A percentile compares a stretch with the other conserved stretches of the same genome.
These are phyloP conservation scores for Leishmania tropica DNA, from an alignment of 208 protist species.

Conservation along the genomic window DNA sequence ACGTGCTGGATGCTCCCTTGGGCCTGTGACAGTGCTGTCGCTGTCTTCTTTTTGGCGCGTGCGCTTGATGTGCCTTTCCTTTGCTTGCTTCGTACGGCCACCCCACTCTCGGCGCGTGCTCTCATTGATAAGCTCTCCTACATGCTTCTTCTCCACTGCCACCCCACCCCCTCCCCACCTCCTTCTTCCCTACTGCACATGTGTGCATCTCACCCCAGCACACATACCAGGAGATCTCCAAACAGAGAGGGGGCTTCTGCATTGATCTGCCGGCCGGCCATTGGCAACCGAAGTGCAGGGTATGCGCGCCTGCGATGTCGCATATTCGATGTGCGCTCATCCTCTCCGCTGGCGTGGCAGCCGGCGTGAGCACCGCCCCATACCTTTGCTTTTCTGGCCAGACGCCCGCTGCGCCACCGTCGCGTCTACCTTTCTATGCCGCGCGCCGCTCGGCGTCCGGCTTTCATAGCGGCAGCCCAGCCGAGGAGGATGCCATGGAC, in stretches of 20 bases:
- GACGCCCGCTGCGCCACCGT: background rate
- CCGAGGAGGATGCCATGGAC: background rate
- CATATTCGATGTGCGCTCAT: background rate
- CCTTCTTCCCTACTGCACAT: background rate
- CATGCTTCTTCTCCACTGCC: background rate
- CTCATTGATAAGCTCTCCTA: background rate
- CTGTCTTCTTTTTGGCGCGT: background rate
- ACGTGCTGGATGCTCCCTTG: background rate
- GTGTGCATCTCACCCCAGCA: background rate
- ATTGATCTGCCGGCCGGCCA: background rate
- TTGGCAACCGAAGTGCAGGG: background rate
- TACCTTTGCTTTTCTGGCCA: background rate
- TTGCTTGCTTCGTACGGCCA: background rate
- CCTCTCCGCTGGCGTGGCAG: slow-evolving; percentile 9
- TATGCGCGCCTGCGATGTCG: slow-evolving; percentile 11
- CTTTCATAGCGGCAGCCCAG: background rate
- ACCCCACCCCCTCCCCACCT: background rate
- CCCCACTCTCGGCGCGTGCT: background rate
- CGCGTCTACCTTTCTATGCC: background rate
- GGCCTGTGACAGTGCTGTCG: background rate
- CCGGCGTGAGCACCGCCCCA: slow-evolving; percentile 13
- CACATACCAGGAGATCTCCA: background rate
- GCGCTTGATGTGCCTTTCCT: background rate
- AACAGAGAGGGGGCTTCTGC: background rate
- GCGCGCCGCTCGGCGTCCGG: background rate